Percentiles rank a stretch among this genome's conserved stretches.
phyloP scores from a whole-genome alignment of 2,329 filamentous ascomycete species.

The Colletotrichum sp. region DNA sequence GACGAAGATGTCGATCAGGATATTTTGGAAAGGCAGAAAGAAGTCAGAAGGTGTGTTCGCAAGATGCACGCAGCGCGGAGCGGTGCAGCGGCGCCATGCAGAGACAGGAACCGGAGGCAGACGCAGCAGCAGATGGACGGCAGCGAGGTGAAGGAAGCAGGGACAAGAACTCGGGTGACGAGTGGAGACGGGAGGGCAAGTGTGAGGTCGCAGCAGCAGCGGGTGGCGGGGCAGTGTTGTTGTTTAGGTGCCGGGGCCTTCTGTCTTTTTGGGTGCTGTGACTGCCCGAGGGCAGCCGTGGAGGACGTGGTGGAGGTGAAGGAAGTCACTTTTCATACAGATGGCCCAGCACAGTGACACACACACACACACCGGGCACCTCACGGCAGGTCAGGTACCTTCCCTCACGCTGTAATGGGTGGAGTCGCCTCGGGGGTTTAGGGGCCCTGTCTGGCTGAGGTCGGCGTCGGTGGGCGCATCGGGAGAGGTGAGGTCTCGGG shows the following conservation, averaged over 20 bases:
- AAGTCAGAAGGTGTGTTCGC: not conserved
- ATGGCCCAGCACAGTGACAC: not conserved
- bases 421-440: not conserved
- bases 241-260: not conserved
- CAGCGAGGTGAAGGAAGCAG: not conserved
- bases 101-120: not conserved
- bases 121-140: not conserved
- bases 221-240: slow-evolving; percentile 3
- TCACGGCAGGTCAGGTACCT: too few species aligned
- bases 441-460: slow-evolving; percentile 6
- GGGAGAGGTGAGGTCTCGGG: not conserved
- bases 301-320: not conserved
- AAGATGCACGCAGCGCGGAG: slow-evolving; percentile 4
- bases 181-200: not conserved
- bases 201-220: not conserved
- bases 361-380: not conserved
- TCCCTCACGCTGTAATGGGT: too few species aligned
- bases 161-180: not conserved
- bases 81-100: slow-evolving; percentile 12
- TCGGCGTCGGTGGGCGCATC: not conserved
- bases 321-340: not conserved
- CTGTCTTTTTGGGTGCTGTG: not conserved
- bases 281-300: not conserved
- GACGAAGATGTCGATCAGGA: not conserved
- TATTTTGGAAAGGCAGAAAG: not conserved